Percentiles rank a stretch among this genome's conserved stretches.
Conservation (phyloP, 495 filamentous ascomycete species). For the Platismatia glauca region DNA sequence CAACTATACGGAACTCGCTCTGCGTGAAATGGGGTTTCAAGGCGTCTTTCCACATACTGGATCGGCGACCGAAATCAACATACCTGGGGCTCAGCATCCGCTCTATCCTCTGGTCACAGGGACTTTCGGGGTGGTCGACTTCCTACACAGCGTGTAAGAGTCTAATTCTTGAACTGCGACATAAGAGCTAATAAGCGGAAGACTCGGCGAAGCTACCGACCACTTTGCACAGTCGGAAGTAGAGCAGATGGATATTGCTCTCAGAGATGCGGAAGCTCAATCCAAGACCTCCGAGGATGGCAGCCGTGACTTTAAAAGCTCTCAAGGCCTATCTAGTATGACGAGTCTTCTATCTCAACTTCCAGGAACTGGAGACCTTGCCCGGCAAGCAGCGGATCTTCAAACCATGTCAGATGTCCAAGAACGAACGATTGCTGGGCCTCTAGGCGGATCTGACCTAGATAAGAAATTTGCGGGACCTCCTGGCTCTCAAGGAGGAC, state of each 20-base stretch:
- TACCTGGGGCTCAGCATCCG: constrained; percentile 50
- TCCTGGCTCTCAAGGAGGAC: constrained; percentile 40
- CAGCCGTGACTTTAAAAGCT: constrained; percentile 26
- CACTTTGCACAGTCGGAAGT: constrained; percentile 94
- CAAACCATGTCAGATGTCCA: constrained; percentile 66
- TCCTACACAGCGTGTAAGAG: constrained; percentile 73
- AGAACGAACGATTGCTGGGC: constrained; percentile 35
- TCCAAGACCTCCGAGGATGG: constrained; percentile 34
- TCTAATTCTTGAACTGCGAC: background rate
- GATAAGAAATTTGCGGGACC: constrained; percentile 46
- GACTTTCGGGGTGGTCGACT: constrained; percentile 88
- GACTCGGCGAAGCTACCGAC: constrained; percentile 75
- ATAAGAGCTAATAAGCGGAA: constrained; percentile 29
- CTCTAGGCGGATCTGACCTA: background rate
- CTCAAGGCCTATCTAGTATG: constrained; percentile 39
- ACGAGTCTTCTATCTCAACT: constrained; percentile 66
- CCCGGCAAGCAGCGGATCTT: constrained; percentile 68
- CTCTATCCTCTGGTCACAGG: constrained; percentile 85
- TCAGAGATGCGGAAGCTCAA: constrained; percentile 50
- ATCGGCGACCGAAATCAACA: constrained; percentile 58
- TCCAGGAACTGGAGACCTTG: constrained; percentile 67
- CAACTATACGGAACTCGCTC: constrained; percentile 82
- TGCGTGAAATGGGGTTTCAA: constrained; percentile 74
- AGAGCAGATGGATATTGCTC: constrained; percentile 72
- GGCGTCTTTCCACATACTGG: constrained; percentile 85